Percentiles rank a stretch among this genome's conserved stretches.
Evolutionary conservation across 2,329 filamentous ascomycete species (phyloP).

Genomic region (Fonsecaea erecta): DNA sequence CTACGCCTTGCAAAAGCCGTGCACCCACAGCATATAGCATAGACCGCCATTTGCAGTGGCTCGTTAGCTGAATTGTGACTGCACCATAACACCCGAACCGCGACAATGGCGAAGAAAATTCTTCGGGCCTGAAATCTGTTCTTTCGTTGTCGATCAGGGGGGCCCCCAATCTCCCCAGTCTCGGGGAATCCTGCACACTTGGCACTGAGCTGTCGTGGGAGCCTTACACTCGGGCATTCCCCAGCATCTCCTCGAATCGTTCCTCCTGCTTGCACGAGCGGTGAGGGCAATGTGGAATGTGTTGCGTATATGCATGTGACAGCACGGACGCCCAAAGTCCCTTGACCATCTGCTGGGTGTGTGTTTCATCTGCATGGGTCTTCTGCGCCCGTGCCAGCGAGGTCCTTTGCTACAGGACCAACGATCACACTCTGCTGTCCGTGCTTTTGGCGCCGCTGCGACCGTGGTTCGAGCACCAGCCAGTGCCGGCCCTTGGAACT

Average conservation of each 20-base stretch:
- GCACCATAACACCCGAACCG: background rate
- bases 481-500: background rate
- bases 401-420: background rate
- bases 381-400: background rate
- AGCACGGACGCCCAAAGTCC: background rate
- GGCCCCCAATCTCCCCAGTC: background rate
- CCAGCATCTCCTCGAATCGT: background rate
- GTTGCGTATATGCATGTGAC: background rate
- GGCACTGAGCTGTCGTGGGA: background rate
- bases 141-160: slow-evolving; percentile 2
- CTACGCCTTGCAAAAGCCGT: background rate
- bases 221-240: background rate
- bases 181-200: background rate
- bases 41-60: background rate
- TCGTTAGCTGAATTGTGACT: background rate
- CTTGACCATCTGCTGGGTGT: background rate
- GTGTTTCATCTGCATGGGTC: background rate
- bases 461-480: background rate
- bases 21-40: background rate
- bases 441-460: background rate
- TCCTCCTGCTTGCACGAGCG: background rate
- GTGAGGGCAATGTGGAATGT: background rate
- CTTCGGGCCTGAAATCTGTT: background rate
- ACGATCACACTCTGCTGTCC: background rate
- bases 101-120: background rate